Evolutionary conservation across 352 stramenopile species (phyloP).

Genomic region (Phytophthora ohioensis): DNA sequence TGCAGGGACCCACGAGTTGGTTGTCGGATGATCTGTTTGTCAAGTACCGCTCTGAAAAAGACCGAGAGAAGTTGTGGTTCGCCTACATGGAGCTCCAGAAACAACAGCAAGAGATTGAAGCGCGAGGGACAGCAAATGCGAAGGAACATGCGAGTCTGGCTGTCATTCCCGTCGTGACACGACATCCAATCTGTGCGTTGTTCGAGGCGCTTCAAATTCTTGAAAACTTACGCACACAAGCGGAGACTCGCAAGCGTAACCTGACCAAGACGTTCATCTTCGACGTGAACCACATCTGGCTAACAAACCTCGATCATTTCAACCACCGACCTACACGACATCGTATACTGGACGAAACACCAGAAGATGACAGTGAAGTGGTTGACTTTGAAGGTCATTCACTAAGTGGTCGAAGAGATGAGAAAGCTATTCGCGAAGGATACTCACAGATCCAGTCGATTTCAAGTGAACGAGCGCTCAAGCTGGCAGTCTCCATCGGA

Average conservation of each 20-base stretch:
- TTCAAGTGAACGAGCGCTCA: constrained; percentile 63
- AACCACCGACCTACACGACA: constrained; percentile 49
- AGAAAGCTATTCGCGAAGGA: constrained; percentile 65
- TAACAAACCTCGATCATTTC: constrained; percentile 92
- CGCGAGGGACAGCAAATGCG: constrained; percentile 6
- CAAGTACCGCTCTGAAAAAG: constrained; percentile 80
- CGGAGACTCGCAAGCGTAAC: constrained; percentile 75
- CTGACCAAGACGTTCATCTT: constrained; percentile 85
- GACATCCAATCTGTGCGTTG: constrained; percentile 72
- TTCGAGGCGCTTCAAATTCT: constrained; percentile 70
- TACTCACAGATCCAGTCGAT: constrained; percentile 86
- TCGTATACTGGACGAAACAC: constrained; percentile 2
- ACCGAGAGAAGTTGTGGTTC: constrained; percentile 71
- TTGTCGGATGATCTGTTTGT: constrained; percentile 80
- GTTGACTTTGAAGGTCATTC: constrained; percentile 22
- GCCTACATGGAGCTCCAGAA: constrained; percentile 57
- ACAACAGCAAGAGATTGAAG: constrained; percentile 42
- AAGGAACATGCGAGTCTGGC: constrained; percentile 39
- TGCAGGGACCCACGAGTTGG: constrained; percentile 85
- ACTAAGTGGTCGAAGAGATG: constrained; percentile 61
- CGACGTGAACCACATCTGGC: constrained; percentile 92
- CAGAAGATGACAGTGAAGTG: constrained; percentile 31
- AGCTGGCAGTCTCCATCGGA: constrained; percentile 56
- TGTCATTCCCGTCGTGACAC: constrained; percentile 60
- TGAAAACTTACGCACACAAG: constrained; percentile 74